Base-by-base conservation (phyloP, 2,329 filamentous ascomycete genomes). In the Claviceps digitariae region DNA sequence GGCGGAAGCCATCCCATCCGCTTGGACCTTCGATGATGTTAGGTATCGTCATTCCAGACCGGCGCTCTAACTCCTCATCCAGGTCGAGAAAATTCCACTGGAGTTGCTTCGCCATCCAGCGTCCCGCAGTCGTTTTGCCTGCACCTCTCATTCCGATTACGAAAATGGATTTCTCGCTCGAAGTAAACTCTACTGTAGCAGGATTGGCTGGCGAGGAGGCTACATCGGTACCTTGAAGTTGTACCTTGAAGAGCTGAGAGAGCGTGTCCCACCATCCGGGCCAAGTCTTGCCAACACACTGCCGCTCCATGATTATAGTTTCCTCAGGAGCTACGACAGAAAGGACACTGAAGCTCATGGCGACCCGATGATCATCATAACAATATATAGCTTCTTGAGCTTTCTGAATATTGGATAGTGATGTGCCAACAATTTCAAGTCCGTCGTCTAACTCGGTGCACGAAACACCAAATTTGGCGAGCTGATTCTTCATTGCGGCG, bases 241-340 rank as follows among this genome's bases (percentile, higher is more conserved):
- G 70, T 29, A 87, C 86, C 36, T 82, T 76, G 73, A 96, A 98
- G 15, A 81, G 79, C 59, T 86, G 82, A 23, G 84, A 83, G 53
- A 97, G 71, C 20, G 84, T 82, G 67, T 98, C 93, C 93, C 93
- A 98, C 89, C 93, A 98, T 10, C 91, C 93, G 0, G 93, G 93
- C 93, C 93, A 98, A 2, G 93, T 98, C 75, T 98, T 98, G 43
- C 87, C 90, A 2, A 89, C 87, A 66, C 93, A 98, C 63, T 95
- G 90, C 56, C 90, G 86, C 66, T 98, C 93, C 2, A 87, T 78
- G 51, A 98, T 82, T 17, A 95, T 70, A 0, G 89, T 85, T 0
- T 87, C 78, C 8, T 79, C 69, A 1, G 87, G 84, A 0, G 86
- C 78, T 31, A 84, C 79, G 20, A 88, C 72, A 13, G 89, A 82